Base-by-base conservation (phyloP, 2,329 filamentous ascomycete species). In the Fusarium duplospermum region DNA sequence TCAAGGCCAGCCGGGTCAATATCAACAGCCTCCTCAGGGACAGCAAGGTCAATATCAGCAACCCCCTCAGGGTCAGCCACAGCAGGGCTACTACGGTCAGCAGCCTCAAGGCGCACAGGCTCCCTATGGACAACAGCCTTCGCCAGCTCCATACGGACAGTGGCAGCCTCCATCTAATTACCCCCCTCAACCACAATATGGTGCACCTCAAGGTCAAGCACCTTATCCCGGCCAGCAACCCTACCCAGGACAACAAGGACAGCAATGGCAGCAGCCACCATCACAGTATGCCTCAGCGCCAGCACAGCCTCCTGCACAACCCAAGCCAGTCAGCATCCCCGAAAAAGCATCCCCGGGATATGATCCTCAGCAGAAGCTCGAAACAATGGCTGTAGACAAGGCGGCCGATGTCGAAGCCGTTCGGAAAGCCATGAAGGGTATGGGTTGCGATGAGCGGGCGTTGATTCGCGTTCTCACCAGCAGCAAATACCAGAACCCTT, bases 391-490 rank as follows among this genome's bases (percentile, higher is more conserved):
- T n/a, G 75, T 82, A 13, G 77, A 83, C 35, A 82, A 81, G 5
- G 20, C 70, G 2, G 33, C 72, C 18, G 82, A 83, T 7, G 76
- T 76, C 1, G 79, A 83, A 67, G 52, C 68, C 1, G 61, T 83
- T 2, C 76, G 80, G 54, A 80, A 81, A 24, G 81, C 82, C 2
- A 82, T 83, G 82, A 81, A 81, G 67, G 81, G 80, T 9, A 80
- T 81, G 72, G 82, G 81, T 1, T 82, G 81, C 38, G 79, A 83
- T 22, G 79, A 83, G 61, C 63, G 71, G 3, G 73, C 79, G 0
- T 63, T 83, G 11, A 80, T 83, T 38, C 72, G 72, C 4, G 68
- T 82, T 9, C 71, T 83, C 11, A 72, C 81, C 0, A 76, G 66
- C 36, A 69, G 73, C 14, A 82, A 82, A 65, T 83, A 82, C 33